Conservation (phyloP, 176 grass and related monocot species). For the Pharus latifolius region DNA sequence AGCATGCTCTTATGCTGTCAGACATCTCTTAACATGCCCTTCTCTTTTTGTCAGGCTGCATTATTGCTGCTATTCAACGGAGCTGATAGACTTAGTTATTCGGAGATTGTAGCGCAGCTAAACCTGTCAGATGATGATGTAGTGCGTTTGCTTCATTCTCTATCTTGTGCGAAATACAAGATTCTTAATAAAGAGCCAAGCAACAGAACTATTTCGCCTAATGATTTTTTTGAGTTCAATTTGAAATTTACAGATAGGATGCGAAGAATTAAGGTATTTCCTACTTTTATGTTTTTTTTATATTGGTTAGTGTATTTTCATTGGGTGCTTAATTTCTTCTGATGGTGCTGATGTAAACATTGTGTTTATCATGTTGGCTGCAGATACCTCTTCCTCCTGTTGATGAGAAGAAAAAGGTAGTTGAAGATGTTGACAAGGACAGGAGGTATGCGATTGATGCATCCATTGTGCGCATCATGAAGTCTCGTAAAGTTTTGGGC, state of each 20-base stretch:
- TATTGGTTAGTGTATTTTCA: not conserved
- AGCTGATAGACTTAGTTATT: constrained; percentile 67
- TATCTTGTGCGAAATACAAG: constrained; percentile 94
- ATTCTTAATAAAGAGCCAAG: constrained; percentile 87
- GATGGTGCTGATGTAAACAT: not conserved
- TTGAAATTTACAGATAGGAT: constrained; percentile 89
- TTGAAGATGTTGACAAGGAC: constrained; percentile 96
- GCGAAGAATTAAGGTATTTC: constrained; percentile 87
- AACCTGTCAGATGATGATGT: constrained; percentile 97
- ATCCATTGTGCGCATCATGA: constrained; percentile 97
- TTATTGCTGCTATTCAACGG: constrained; percentile 82
- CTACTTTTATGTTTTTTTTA: not conserved
- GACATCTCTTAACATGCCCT: not conserved
- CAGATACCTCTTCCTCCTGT: constrained; percentile 88
- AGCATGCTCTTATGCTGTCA: not conserved
- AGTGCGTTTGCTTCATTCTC: constrained; percentile 90
- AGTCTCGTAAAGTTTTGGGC: constrained; percentile 79
- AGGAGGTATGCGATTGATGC: constrained; percentile 97
- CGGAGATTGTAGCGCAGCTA: constrained; percentile 84
- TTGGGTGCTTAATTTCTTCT: no score
- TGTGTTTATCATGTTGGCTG: not conserved
- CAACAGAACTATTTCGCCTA: constrained; percentile 72
- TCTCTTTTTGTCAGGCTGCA: constrained; percentile 51
- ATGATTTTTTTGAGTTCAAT: constrained; percentile 80
- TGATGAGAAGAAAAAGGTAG: constrained; percentile 97